Evolutionary conservation across 1,139 yeast genomes (phyloP).

Genomic region (Yamadazyma songkhlaensis): DNA sequence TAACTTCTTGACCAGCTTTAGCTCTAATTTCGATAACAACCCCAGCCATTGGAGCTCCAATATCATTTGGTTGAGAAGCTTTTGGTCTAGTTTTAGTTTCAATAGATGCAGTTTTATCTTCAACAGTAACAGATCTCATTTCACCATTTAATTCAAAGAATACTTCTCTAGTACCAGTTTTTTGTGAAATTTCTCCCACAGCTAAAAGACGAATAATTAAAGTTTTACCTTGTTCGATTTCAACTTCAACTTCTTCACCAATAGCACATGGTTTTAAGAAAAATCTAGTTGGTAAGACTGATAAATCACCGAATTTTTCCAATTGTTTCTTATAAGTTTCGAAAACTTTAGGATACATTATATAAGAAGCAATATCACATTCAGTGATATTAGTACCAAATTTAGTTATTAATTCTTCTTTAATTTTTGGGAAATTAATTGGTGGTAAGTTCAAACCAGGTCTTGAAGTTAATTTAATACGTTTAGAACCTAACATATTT

Average conservation of each 20-base stretch:
- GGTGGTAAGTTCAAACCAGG: constrained; percentile 91
- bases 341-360: constrained; percentile 97
- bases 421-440: constrained; percentile 68
- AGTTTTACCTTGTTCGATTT: constrained; percentile 92
- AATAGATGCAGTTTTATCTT: constrained; percentile 81
- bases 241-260: constrained; percentile 86
- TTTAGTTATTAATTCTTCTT: constrained; percentile 66
- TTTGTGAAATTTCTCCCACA: constrained; percentile 79
- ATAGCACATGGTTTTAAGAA: constrained; percentile 84
- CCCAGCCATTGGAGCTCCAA: constrained; percentile 99
- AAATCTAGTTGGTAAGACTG: constrained; percentile 88
- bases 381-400: constrained; percentile 66
- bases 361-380: constrained; percentile 88
- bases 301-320: constrained; percentile 86
- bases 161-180: constrained; percentile 92
- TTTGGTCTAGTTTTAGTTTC: constrained; percentile 86
- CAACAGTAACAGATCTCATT: constrained; percentile 90
- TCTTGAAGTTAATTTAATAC: constrained; percentile 82
- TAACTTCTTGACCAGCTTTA: constrained; percentile 81
- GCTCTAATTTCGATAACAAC: constrained; percentile 93
- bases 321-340: constrained; percentile 75
- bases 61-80: constrained; percentile 90
- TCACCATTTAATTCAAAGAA: constrained; percentile 98
- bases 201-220: constrained; percentile 91
- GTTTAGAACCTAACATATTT: constrained; percentile 76